phyloP scores from a whole-genome alignment of 2,329 filamentous ascomycete species.

The Mycosphaerella sp. region DNA sequence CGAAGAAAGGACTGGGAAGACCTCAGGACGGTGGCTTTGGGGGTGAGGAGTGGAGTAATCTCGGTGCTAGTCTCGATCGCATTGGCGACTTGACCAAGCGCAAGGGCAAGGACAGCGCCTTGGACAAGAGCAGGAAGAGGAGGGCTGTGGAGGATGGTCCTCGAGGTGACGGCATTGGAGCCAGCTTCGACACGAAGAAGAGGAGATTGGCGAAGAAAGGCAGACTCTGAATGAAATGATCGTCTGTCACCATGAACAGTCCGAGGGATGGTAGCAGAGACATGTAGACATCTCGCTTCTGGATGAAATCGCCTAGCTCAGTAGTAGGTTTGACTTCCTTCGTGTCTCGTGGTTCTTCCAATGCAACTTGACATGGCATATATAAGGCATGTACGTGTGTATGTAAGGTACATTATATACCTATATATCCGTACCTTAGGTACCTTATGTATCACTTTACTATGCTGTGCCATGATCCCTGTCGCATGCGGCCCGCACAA shows the following conservation, averaged over 20 bases:
- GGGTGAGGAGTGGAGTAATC: slow-evolving; percentile 85
- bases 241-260: not conserved
- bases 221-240: slow-evolving; percentile 26
- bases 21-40: slow-evolving; percentile 59
- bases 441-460: too few species aligned
- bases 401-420: too few species aligned
- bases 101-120: slow-evolving; percentile 54
- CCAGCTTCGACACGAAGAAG: slow-evolving; percentile 65
- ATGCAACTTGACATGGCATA: too few species aligned
- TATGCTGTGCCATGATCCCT: too few species aligned
- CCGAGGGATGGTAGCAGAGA: too few species aligned
- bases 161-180: slow-evolving; percentile 63
- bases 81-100: slow-evolving; percentile 76
- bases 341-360: too few species aligned
- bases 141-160: slow-evolving; percentile 66
- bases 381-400: too few species aligned
- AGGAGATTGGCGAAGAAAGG: slow-evolving; percentile 45
- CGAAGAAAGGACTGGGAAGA: slow-evolving; percentile 52
- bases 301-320: too few species aligned
- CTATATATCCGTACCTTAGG: too few species aligned
- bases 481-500: too few species aligned
- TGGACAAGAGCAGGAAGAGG: slow-evolving; percentile 85
- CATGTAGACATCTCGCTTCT: too few species aligned
- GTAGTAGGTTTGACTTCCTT: too few species aligned
- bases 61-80: slow-evolving; percentile 79